Conservation (phyloP, 306 rosid genomes). For the Cucurbita pepo region DNA sequence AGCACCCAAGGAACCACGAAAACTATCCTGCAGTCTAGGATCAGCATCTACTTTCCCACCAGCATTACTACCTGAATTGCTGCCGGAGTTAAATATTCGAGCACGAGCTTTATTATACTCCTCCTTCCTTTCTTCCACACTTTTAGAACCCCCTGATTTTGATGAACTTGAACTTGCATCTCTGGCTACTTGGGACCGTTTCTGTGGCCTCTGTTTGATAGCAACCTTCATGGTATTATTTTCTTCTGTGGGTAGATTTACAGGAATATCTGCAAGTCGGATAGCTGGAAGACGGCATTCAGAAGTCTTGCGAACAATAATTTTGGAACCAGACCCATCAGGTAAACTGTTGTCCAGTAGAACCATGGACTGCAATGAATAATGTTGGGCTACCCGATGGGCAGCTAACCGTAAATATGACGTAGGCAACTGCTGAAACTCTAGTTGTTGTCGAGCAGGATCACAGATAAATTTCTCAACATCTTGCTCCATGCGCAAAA, state of each 20-base stretch:
- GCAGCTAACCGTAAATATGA: conserved; percentile 96
- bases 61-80: conserved; percentile 16
- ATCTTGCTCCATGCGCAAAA: conserved; percentile 96
- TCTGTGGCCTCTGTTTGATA: conserved; percentile 87
- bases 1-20: conserved; percentile 33
- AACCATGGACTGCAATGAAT: conserved; percentile 88
- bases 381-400: conserved; percentile 95
- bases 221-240: conserved; percentile 59
- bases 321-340: conserved; percentile 89
- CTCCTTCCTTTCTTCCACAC: conserved; percentile 97
- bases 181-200: conserved; percentile 22
- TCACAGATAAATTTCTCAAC: conserved; percentile 71
- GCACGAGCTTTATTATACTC: conserved; percentile 96
- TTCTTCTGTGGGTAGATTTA: conserved; percentile 48
- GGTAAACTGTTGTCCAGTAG: conserved; percentile 63
- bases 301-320: conserved; percentile 74
- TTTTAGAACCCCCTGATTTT: conserved; percentile 44
- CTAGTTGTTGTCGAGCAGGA: conserved; percentile 74
- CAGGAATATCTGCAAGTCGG: conserved; percentile 90
- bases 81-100: conserved; percentile 66
- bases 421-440: conserved; percentile 91
- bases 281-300: conserved; percentile 59
- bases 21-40: conserved; percentile 39
- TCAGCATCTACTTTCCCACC: conserved; percentile 55
- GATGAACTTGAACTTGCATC: conserved; percentile 33